Conservation (phyloP, 2,329 filamentous ascomycete genomes). For the Diaporthe eres region DNA sequence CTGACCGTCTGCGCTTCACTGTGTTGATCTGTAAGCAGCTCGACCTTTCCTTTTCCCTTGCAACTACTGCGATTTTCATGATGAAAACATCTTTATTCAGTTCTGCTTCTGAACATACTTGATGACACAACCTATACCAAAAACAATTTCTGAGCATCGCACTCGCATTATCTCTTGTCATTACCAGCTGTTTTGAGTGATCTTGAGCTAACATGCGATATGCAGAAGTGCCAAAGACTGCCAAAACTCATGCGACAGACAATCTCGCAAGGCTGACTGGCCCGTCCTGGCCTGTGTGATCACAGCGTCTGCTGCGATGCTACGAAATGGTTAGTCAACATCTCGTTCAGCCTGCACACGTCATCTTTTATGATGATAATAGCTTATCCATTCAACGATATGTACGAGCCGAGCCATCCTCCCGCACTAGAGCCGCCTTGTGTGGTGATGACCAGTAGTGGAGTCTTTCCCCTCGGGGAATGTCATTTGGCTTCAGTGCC, state of each 20-base stretch:
- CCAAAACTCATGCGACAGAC: neutral
- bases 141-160: slow-evolving; percentile 70
- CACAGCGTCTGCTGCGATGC: neutral
- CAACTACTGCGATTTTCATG: slow-evolving; percentile 58
- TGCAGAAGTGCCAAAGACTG: neutral
- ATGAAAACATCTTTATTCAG: slow-evolving; percentile 77
- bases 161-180: neutral
- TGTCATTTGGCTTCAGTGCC: slow-evolving; percentile 75
- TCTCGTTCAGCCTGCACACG: slow-evolving; percentile 29
- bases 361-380: slow-evolving; percentile 67
- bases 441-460: slow-evolving; percentile 80
- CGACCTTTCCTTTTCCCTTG: slow-evolving; percentile 16
- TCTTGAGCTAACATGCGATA: slow-evolving; percentile 24
- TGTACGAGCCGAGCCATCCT: slow-evolving; percentile 79
- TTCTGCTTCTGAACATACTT: slow-evolving; percentile 81
- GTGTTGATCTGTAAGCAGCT: slow-evolving; percentile 42
- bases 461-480: slow-evolving; percentile 68
- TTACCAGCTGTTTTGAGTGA: neutral
- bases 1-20: neutral
- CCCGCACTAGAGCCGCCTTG: slow-evolving; percentile 74
- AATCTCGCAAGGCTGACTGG: neutral
- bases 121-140: slow-evolving; percentile 76
- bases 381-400: slow-evolving; percentile 85
- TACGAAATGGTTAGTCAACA: slow-evolving; percentile 38
- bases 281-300: neutral